Evolutionary conservation across 306 rosid species (phyloP), one percentile per base, ranked within the genome.

Genomic region (Dalbergia cultrata): DNA sequence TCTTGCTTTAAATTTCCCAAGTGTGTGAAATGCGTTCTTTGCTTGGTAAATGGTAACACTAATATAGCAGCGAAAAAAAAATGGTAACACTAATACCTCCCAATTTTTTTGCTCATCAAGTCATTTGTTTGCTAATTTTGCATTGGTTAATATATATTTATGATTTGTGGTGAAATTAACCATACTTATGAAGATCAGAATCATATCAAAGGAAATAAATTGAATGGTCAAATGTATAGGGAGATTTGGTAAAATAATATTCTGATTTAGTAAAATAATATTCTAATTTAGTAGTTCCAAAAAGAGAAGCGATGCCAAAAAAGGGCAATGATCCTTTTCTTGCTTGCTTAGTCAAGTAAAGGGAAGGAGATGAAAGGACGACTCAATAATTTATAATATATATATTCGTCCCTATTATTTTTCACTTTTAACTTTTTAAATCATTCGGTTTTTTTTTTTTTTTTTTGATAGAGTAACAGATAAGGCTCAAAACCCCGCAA

Each of bases 241-340:
- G 11, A 14, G 62, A 58, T 74, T 34, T 74, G 57, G 41, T 37
- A 57, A 57, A 57, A 52, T 58, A 34, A 53, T 58, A 41, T 58
- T 59, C 22, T 74, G 21, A 39, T 59, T 35, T 74, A 73, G 41
- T 37, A 57, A 57, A 57, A 52, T 58, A 34, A 53, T 58, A 41
- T 58, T 59, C 22, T 74, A 41, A 39, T 59, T 35, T 74, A 19
- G 43, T 19, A 58, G 78, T 74, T 74, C 43, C 78, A 44, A 59
- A 74, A 74, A 22, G 68, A 59, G 67, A 73, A 8, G 44, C 26
- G 57, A 74, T 58, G 43, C 57, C 57, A 53, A 74, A 16, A 74
- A 47, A 58, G 41, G 78, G 68, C 35, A 54, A 17, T 54, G 60
- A 16, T 54, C 57, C 57, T 50, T 50, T 50, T 14, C 57, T 14